A percentile compares a stretch with the other conserved stretches of the same genome.
Evolutionary conservation across 2,329 filamentous ascomycete genomes (phyloP).

Genomic region (Cladosporium sphaerospermum): DNA sequence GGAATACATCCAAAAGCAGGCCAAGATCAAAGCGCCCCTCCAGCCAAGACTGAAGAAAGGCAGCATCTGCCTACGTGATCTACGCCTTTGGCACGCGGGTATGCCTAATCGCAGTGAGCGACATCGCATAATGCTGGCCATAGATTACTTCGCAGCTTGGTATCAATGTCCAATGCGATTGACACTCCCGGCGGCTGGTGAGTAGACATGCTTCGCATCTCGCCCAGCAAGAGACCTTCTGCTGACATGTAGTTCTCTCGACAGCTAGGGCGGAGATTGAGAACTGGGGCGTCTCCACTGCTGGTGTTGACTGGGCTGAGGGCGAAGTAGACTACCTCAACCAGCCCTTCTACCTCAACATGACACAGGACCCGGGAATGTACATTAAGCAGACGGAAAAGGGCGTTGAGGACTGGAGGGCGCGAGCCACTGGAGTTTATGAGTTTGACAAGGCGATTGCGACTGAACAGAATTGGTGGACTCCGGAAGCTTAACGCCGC

Average conservation of each 20-base stretch:
- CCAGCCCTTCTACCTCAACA: constrained; percentile 14
- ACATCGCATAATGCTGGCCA: constrained; percentile 42
- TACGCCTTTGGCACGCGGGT: constrained; percentile 46
- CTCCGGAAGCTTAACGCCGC: background rate
- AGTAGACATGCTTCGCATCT: no score
- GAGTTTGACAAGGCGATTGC: constrained; percentile 12
- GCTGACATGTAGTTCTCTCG: no score
- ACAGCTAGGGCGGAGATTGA: constrained; percentile 27
- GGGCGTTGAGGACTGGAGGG: constrained; percentile 14
- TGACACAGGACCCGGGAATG: constrained; percentile 16
- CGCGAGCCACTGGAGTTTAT: constrained; percentile 10
- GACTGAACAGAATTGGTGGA: constrained; percentile 13
- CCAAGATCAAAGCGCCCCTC: constrained; percentile 30
- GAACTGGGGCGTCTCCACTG: constrained; percentile 27
- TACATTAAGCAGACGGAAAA: constrained; percentile 14
- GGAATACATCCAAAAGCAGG: constrained; percentile 29
- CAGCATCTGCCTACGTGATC: constrained; percentile 41
- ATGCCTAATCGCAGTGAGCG: constrained; percentile 41
- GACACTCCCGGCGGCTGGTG: constrained; percentile 23
- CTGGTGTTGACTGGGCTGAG: constrained; percentile 33
- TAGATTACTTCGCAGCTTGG: constrained; percentile 35
- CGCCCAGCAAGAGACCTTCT: no score
- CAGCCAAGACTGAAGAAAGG: constrained; percentile 40
- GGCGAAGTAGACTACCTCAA: constrained; percentile 35
- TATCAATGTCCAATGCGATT: constrained; percentile 29